These are phyloP conservation scores for Fusarium sp. DNA, from an alignment of 2,329 filamentous ascomycete genomes.

Conservation along the genomic window DNA sequence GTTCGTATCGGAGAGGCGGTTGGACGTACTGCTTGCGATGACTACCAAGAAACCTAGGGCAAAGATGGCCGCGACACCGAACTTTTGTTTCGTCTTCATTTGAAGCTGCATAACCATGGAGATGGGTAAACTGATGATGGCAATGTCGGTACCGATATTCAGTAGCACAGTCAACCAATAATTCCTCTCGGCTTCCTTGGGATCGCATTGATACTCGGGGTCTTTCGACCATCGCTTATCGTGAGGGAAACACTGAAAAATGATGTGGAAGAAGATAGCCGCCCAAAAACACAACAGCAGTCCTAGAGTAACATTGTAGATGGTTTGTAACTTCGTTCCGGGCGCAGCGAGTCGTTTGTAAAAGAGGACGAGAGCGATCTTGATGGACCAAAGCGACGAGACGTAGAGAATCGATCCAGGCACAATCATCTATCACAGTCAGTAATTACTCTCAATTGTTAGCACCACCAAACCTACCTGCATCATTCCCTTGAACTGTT, in stretches of 20 bases:
- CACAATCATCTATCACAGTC: conserved; percentile 50
- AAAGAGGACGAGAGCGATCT: conserved; percentile 55
- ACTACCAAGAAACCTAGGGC: conserved; percentile 49
- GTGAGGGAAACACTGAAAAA: conserved; percentile 54
- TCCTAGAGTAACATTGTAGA: conserved; percentile 53
- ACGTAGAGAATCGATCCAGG: conserved; percentile 56
- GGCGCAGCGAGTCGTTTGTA: conserved; percentile 55
- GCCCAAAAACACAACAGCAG: conserved; percentile 48
- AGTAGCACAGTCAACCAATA: conserved; percentile 42
- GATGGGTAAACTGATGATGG: conserved; percentile 50
- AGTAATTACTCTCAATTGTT: not conserved
- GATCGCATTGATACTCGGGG: conserved; percentile 41
- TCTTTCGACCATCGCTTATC: conserved; percentile 49
- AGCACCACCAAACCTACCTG: conserved; percentile 12
- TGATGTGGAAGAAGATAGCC: conserved; percentile 53
- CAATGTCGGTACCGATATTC: conserved; percentile 35
- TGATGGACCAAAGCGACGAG: conserved; percentile 55
- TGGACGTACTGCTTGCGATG: conserved; percentile 46
- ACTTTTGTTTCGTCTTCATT: conserved; percentile 50
- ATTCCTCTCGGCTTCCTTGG: conserved; percentile 28
- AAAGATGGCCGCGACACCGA: conserved; percentile 50
- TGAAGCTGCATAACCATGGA: conserved; percentile 52
- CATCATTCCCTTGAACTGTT: conserved; percentile 46
- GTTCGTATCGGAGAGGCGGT: fast-evolving
- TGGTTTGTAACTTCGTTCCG: conserved; percentile 50